Percentiles rank a stretch among this genome's conserved stretches.
These are phyloP conservation scores for Kazachstania bromeliacearum DNA, from an alignment of 805 yeast species.

Conservation along the genomic window DNA sequence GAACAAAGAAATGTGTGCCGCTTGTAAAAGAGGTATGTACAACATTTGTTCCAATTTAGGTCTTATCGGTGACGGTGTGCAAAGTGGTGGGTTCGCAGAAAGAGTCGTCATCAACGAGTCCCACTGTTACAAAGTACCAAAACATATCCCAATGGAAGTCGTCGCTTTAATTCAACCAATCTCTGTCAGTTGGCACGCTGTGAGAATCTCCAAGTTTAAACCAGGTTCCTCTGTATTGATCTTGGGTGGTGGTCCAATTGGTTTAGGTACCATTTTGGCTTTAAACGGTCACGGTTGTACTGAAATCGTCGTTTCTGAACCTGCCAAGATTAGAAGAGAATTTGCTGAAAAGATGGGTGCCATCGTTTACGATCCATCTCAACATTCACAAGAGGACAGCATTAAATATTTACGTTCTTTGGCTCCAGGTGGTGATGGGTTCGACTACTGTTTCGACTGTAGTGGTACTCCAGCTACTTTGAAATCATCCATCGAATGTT, in stretches of 20 bases:
- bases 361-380: slow-evolving; percentile 39
- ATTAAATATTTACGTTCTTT: slow-evolving; percentile 32
- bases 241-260: slow-evolving; percentile 57
- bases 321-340: slow-evolving; percentile 42
- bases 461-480: slow-evolving; percentile 44
- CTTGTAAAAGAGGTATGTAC: slow-evolving; percentile 42
- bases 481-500: slow-evolving; percentile 40
- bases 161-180: slow-evolving; percentile 53
- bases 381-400: slow-evolving; percentile 31
- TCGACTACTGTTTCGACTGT: slow-evolving; percentile 44
- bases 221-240: slow-evolving; percentile 41
- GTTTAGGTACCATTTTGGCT: slow-evolving; percentile 50
- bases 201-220: slow-evolving; percentile 37
- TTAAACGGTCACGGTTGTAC: slow-evolving; percentile 43
- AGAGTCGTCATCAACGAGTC: slow-evolving; percentile 34
- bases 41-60: slow-evolving; percentile 44
- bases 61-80: slow-evolving; percentile 47
- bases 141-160: slow-evolving; percentile 39
- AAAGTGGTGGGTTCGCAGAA: slow-evolving; percentile 49
- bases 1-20: slow-evolving; percentile 33
- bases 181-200: slow-evolving; percentile 52
- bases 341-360: slow-evolving; percentile 44
- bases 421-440: slow-evolving; percentile 38
- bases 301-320: slow-evolving; percentile 45
- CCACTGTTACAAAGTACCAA: slow-evolving; percentile 35